phyloP scores from a whole-genome alignment of 495 filamentous ascomycete genomes.

The Aspergillus carlsbadensis region DNA sequence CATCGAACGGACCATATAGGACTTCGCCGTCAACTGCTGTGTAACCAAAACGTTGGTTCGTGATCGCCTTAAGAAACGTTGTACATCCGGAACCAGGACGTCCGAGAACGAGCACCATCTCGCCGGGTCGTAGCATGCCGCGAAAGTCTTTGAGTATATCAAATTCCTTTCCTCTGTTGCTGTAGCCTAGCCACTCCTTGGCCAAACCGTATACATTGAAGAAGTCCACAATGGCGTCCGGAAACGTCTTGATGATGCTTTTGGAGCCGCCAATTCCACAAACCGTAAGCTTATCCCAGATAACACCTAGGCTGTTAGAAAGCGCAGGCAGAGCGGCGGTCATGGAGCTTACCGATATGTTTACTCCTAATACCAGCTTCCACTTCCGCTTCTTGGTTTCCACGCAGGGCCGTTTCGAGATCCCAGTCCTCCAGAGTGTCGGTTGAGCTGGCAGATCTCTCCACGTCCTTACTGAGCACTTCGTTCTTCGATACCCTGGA shows the following conservation, averaged over 20 bases:
- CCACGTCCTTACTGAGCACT: conserved; percentile 40
- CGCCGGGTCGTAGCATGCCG: conserved; percentile 68
- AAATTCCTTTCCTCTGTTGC: conserved; percentile 62
- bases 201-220: conserved; percentile 66
- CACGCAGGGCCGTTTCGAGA: conserved; percentile 66
- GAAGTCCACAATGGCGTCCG: conserved; percentile 75
- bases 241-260: conserved; percentile 80
- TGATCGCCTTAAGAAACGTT: conserved; percentile 81
- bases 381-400: conserved; percentile 65
- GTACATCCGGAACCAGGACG: conserved; percentile 86
- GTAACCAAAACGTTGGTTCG: conserved; percentile 79
- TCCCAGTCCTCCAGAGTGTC: conserved; percentile 63
- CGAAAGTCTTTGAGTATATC: conserved; percentile 57
- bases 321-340: too few species aligned
- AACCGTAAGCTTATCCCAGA: conserved; percentile 77
- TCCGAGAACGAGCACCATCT: conserved; percentile 89
- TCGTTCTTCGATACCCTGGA: conserved; percentile 39
- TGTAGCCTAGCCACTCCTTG: conserved; percentile 56
- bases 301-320: conserved; percentile 50
- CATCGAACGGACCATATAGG: conserved; percentile 70
- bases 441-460: conserved; percentile 48
- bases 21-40: conserved; percentile 76
- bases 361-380: conserved; percentile 78
- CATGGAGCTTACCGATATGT: conserved; percentile 53
- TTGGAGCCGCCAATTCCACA: conserved; percentile 73